phyloP scores from a whole-genome alignment of 1,284 basidiomycete species.

The Rhizoctonia solani region DNA sequence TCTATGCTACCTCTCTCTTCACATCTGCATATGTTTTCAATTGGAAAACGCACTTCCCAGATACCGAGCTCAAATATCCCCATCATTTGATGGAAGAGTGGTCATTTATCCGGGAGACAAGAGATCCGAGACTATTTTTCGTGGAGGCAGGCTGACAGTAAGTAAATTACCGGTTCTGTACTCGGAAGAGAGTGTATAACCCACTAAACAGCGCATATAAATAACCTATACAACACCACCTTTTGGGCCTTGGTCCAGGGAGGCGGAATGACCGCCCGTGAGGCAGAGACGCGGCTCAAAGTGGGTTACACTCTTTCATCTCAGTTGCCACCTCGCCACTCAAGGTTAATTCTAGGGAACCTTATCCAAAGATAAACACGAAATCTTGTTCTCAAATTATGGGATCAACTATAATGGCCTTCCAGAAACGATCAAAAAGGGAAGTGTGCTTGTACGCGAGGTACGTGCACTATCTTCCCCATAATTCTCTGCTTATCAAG shows the following conservation, averaged over 20 bases:
- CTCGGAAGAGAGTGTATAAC: conserved; percentile 28
- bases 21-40: conserved; percentile 90
- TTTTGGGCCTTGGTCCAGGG: conserved; percentile 94
- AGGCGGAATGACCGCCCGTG: conserved; percentile 71
- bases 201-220: conserved; percentile 80
- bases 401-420: conserved; percentile 87
- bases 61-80: conserved; percentile 75
- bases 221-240: conserved; percentile 94
- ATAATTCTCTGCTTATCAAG: not conserved
- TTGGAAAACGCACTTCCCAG: conserved; percentile 81
- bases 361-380: conserved; percentile 85
- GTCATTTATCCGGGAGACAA: conserved; percentile 77
- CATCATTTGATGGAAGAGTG: conserved; percentile 90
- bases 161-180: conserved; percentile 45
- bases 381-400: conserved; percentile 83
- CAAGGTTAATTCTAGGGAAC: conserved; percentile 65
- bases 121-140: conserved; percentile 91
- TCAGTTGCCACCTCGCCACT: conserved; percentile 2
- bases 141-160: conserved; percentile 96
- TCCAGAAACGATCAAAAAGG: conserved; percentile 78
- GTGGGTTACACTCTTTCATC: conserved; percentile 49
- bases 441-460: conserved; percentile 79
- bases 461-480: conserved; percentile 43
- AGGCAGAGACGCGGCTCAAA: conserved; percentile 80
- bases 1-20: conserved; percentile 86